Evolutionary conservation across 2,329 filamentous ascomycete species (phyloP), one percentile per base, ranked within the genome.

Genomic region (Claviceps monticola): DNA sequence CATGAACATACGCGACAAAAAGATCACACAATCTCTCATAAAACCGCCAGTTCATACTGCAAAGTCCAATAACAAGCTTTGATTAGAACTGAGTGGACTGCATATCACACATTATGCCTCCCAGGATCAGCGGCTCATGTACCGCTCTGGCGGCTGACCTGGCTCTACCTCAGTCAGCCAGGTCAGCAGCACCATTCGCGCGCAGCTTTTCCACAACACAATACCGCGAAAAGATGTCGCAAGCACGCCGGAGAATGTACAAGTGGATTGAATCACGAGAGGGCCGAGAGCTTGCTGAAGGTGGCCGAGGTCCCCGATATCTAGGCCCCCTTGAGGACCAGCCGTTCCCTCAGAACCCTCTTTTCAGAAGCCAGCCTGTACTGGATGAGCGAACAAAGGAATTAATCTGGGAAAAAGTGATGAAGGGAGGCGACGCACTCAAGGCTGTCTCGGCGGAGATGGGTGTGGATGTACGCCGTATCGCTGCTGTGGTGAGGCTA

Each of bases 401-500:
- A 60, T 73, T 83, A 57, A 85, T 96, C 51, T 93, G 86, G 71
- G 61, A 73, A 4, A 77, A 79, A 58, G 80, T 94, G 14, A 80
- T 80, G 55, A 63, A 68, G n/a, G 65, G 79, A 14, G 83, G 83
- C 54, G 74, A 83, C 65, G 80, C 84, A 52, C 73, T 95, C 56
- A 83, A 88, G 61, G 78, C 78, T 44, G 86, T 94, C 19, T 90
- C 87, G 62, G 84, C 84, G 1, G 78, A 88, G 61, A 77, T 86
- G 59, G 80, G 82, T 29, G 79, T 95, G 23, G 88, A 93, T 61
- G 84, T 95, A 68, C 80, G 86, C 62, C 78, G 90, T 60, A 85
- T 95, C 17, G 89, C 83, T 29, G 90, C 90, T 21, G 86, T 95
- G 19, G 84, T 95, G 54, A 75, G 90, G 60, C 72, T 96, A 61